These are phyloP conservation scores for Zea luxurians DNA, from an alignment of 176 grass and related monocot genomes.

Conservation along the genomic window DNA sequence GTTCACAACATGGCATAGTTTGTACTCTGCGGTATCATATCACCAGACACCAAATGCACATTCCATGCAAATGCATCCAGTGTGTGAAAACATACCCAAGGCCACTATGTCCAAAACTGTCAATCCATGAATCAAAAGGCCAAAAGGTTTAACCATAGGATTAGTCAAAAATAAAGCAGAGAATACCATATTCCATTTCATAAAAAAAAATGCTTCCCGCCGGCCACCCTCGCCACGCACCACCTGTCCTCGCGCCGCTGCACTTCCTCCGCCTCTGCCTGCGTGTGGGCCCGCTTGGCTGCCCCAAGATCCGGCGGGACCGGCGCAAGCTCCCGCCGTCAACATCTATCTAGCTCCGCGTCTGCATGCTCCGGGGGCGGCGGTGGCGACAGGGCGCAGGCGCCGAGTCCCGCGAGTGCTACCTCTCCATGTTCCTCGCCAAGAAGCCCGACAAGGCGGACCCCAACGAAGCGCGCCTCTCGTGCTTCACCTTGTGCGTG, in stretches of 20 bases:
- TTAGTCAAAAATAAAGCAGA: background rate
- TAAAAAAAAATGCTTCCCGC: background rate
- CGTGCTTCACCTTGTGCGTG: constrained; percentile 85
- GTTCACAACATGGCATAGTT: background rate
- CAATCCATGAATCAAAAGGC: background rate
- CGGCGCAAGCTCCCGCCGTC: constrained; percentile 36
- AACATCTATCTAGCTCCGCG: constrained; percentile 44
- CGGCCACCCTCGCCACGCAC: too few species aligned
- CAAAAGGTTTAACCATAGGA: background rate
- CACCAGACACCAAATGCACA: background rate
- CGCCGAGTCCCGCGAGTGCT: constrained; percentile 97
- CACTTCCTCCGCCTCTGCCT: too few species aligned
- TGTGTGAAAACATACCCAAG: background rate
- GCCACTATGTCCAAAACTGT: background rate
- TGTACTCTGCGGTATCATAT: background rate
- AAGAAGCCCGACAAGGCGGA: constrained; percentile 99
- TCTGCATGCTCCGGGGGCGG: constrained; percentile 68
- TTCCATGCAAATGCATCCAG: background rate
- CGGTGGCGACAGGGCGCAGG: constrained; percentile 90
- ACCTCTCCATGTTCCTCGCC: constrained; percentile 89
- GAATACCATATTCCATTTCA: background rate
- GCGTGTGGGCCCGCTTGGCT: too few species aligned
- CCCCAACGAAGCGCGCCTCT: constrained; percentile 85
- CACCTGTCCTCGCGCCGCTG: too few species aligned
- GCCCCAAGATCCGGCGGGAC: too few species aligned